phyloP scores from a whole-genome alignment of 441 rosid genomes.

The Kokia cookei region DNA sequence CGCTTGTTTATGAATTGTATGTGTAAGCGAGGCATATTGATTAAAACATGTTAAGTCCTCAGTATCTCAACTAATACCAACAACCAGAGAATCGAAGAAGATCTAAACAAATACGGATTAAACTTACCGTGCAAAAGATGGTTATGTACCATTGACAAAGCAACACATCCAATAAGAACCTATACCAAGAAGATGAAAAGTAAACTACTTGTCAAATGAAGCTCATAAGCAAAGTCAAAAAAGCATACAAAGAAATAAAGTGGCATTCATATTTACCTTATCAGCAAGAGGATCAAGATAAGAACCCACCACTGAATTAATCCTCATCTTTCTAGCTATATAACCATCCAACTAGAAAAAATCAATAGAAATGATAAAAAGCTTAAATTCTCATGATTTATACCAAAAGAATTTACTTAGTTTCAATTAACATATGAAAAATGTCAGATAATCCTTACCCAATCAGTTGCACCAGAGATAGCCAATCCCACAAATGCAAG shows the following conservation, averaged over 20 bases:
- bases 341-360: constrained; percentile 78
- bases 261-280: constrained; percentile 45
- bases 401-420: neutral
- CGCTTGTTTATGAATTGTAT: neutral
- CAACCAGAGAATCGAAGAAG: neutral
- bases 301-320: constrained; percentile 90
- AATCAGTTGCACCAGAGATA: constrained; percentile 77
- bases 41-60: constrained; percentile 6
- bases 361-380: constrained; percentile 2
- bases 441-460: constrained; percentile 40
- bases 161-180: constrained; percentile 92
- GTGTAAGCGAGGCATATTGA: neutral
- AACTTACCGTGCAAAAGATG: constrained; percentile 76
- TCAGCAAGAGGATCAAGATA: constrained; percentile 98
- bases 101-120: constrained; percentile 9
- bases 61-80: neutral
- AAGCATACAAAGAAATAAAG: neutral
- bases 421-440: neutral
- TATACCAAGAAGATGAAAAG: constrained; percentile 16
- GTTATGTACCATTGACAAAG: constrained; percentile 76
- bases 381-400: neutral
- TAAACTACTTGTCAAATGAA: constrained; percentile 2
- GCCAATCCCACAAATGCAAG: constrained; percentile 62
- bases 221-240: neutral
- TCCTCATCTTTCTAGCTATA: constrained; percentile 82